phyloP scores from a whole-genome alignment of 495 filamentous ascomycete species.

The Cercophora scortea region DNA sequence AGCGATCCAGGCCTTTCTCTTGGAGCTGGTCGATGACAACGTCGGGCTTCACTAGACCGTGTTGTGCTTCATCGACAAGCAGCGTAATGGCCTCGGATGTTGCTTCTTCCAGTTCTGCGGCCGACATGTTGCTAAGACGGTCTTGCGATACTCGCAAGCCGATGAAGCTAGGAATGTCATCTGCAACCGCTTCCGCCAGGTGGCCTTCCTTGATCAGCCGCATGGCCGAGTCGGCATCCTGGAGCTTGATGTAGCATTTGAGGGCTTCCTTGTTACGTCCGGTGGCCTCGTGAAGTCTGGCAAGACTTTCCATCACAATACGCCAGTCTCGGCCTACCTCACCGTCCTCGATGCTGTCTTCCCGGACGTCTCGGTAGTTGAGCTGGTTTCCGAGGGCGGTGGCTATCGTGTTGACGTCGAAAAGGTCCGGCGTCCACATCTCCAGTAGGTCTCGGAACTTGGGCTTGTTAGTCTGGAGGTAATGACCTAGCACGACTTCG shows the following conservation, averaged over 20 bases:
- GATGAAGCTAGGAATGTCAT: conserved; percentile 85
- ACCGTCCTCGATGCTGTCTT: conserved; percentile 60
- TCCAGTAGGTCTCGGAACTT: conserved; percentile 74
- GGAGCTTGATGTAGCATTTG: conserved; percentile 77
- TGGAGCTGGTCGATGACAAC: conserved; percentile 70
- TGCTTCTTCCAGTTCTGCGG: conserved; percentile 63
- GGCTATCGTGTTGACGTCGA: conserved; percentile 62
- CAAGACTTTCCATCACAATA: conserved; percentile 73
- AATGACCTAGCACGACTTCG: conserved; percentile 78
- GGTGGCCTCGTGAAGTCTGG: conserved; percentile 71
- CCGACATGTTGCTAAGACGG: conserved; percentile 56
- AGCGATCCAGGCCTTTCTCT: conserved; percentile 48
- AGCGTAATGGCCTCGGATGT: conserved; percentile 76
- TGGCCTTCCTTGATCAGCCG: conserved; percentile 73
- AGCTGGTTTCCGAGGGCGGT: conserved; percentile 68
- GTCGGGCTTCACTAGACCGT: conserved; percentile 73
- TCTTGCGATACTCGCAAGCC: conserved; percentile 73
- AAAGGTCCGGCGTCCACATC: conserved; percentile 76
- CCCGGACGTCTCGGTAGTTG: conserved; percentile 54
- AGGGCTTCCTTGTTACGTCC: conserved; percentile 77
- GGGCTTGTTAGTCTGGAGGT: conserved; percentile 61
- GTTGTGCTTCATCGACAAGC: conserved; percentile 83
- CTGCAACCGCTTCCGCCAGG: conserved; percentile 73
- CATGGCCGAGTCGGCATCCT: conserved; percentile 88
- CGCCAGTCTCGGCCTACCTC: conserved; percentile 70